These are phyloP conservation scores for Eucalyptus pumila DNA, from an alignment of 345 rosid genomes.

Conservation along the genomic window DNA sequence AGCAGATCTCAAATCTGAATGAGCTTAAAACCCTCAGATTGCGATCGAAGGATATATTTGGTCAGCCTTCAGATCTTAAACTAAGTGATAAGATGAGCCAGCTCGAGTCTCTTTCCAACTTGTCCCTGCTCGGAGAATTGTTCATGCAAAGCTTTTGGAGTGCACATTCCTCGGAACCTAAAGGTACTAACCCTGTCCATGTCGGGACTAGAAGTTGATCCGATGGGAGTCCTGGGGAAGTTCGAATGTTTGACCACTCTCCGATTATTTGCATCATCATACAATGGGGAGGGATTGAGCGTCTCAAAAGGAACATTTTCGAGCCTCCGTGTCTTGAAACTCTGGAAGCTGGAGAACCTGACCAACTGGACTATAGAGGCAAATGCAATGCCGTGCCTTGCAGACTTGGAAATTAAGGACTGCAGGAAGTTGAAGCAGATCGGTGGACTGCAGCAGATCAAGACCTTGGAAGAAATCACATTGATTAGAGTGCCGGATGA, in stretches of 20 bases:
- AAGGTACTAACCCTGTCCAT: too few species aligned
- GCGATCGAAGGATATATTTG: too few species aligned
- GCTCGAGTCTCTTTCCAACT: too few species aligned
- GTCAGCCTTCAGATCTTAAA: too few species aligned
- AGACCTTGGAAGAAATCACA: not conserved
- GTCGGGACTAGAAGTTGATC: too few species aligned
- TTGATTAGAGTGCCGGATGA: not conserved
- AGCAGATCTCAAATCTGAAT: too few species aligned
- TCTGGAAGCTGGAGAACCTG: conserved; percentile 19
- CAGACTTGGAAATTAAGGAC: conserved; percentile 17
- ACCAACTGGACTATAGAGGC: not conserved
- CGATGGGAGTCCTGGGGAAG: too few species aligned
- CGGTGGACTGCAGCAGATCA: not conserved
- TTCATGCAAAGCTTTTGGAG: too few species aligned
- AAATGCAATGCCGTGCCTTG: conserved; percentile 2
- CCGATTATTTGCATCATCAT: conserved; percentile 13
- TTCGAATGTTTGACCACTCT: conserved; percentile 15
- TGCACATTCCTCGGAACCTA: too few species aligned
- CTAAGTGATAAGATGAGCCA: too few species aligned
- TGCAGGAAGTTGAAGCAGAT: not conserved
- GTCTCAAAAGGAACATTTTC: not conserved
- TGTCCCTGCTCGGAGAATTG: too few species aligned
- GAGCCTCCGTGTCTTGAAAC: conserved; percentile 2
- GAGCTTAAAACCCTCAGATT: too few species aligned
- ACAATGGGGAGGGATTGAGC: not conserved